Conservation (phyloP, 2,329 filamentous ascomycete genomes). For the Phyllosticta paracitricarpa region DNA sequence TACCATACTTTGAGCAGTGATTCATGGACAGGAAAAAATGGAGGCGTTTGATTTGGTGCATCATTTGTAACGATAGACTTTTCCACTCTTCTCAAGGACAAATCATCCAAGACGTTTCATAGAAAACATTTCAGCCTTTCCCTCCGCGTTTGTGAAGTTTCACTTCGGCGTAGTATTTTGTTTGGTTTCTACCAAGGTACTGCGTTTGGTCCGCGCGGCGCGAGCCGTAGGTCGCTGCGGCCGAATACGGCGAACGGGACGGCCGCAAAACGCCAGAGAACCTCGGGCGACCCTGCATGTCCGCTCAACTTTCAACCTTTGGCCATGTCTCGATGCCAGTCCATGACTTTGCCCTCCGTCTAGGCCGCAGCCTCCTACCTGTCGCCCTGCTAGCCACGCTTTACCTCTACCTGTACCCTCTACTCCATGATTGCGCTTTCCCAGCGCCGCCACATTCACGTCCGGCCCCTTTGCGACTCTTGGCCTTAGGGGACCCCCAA, state of each 20-base stretch:
- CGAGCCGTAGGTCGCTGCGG: not conserved
- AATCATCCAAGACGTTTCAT: not conserved
- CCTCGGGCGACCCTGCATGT: not conserved
- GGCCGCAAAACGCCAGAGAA: not conserved
- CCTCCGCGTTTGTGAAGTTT: no score
- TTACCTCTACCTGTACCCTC: constrained; percentile 81
- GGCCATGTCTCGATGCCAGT: constrained; percentile 39
- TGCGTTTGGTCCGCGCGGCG: not conserved
- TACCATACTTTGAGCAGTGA: not conserved
- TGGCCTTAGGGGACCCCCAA: constrained; percentile 85
- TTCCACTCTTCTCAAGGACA: not conserved
- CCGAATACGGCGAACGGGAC: not conserved
- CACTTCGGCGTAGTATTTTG: not conserved
- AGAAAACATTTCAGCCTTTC: no score
- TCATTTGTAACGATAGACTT: not conserved
- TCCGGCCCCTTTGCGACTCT: constrained; percentile 71
- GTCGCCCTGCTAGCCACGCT: constrained; percentile 59
- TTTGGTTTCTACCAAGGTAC: not conserved
- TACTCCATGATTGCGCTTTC: constrained; percentile 73
- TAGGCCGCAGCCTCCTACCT: constrained; percentile 47
- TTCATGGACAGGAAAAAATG: not conserved
- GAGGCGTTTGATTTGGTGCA: not conserved
- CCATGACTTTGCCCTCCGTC: constrained; percentile 35
- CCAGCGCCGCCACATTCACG: constrained; percentile 32
- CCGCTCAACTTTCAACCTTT: not conserved